Base-by-base conservation (phyloP, 768 basidiomycete species). In the Pleurotus pulmonarius region DNA sequence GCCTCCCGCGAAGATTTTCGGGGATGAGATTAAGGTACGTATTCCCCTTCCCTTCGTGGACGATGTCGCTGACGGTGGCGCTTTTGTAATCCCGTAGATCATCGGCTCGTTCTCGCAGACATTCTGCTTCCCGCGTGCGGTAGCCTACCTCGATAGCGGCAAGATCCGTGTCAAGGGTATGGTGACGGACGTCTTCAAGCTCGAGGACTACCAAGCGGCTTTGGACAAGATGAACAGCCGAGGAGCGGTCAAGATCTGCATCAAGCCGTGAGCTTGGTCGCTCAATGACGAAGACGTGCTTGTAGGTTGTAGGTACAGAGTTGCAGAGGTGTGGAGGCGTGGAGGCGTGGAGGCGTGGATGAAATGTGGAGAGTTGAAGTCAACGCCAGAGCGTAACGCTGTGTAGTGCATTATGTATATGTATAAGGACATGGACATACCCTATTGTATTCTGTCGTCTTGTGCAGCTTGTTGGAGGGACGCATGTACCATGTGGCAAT, bases 81-180 rank as follows among this genome's bases (percentile, higher is more conserved):
- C 46, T 48, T 18, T 8, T 29, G 9, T 37, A 16, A n/a, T n/a
- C 49, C n/a, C 37, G 11, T 40, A 91, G 89, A 92, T 94, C 63
- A 90, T 94, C 58, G 91, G 92, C 13, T 94, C 92, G 0, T 94
- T 94, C 75, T 88, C 92, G 8, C 93, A 94, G 61, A 86, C 86
- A 0, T 86, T 77, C 73, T 94, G 92, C 70, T 94, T 95, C 86
- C 91, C 92, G 45, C 86, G 93, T 6, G 91, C 93, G 2, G 83
- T 95, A 29, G 89, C 86, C 12, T 94, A 94, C 68, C 83, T 95
- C 16, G 93, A 95, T 63, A 83, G 84, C 60, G 90, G 90, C 5
- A 94, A 92, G 73, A 76, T 94, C 65, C 87, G 77, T 54, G 82
- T 88, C 24, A 86, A 87, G 43, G 54, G 54, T 8, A 55, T 55